Conservation (phyloP, 129 eudicot species). For the Saussurea involucrata region DNA sequence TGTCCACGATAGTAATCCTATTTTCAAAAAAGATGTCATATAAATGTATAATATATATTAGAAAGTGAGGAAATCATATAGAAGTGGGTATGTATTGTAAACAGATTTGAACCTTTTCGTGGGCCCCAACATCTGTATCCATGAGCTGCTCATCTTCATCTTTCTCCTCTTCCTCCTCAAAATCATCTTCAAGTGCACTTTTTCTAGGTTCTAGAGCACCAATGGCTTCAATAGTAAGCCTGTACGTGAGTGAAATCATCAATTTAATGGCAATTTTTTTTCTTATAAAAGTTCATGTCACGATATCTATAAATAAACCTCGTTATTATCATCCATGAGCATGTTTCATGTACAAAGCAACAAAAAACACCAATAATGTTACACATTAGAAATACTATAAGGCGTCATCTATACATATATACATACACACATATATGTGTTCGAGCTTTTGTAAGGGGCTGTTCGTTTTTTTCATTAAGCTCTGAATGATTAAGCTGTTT, state of each 20-base stretch:
- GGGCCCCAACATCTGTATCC: constrained; percentile 59
- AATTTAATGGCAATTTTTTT: neutral
- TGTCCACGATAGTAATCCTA: constrained; percentile 70
- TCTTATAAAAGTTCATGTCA: neutral
- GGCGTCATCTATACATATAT: neutral
- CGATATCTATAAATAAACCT: neutral
- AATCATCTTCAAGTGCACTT: constrained; percentile 98
- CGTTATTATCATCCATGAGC: neutral
- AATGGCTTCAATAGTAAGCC: constrained; percentile 74
- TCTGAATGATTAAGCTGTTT: no score
- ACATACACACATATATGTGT: neutral
- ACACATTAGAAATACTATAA: neutral
- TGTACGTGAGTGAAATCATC: constrained; percentile 18
- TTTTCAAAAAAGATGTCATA: neutral
- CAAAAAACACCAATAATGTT: neutral
- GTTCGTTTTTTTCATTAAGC: no score
- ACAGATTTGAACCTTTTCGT: constrained; percentile 56
- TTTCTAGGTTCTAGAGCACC: constrained; percentile 81
- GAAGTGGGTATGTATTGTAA: neutral
- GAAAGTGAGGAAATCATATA: neutral
- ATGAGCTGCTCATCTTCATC: constrained; percentile 82
- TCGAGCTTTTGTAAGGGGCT: neutral
- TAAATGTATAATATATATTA: neutral
- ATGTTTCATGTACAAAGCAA: neutral
- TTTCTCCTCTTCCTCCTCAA: constrained; percentile 97